A percentile compares a stretch with the other conserved stretches of the same genome.
Conservation (phyloP, 1,139 yeast genomes). For the Blastobotrys buckinghamii region DNA sequence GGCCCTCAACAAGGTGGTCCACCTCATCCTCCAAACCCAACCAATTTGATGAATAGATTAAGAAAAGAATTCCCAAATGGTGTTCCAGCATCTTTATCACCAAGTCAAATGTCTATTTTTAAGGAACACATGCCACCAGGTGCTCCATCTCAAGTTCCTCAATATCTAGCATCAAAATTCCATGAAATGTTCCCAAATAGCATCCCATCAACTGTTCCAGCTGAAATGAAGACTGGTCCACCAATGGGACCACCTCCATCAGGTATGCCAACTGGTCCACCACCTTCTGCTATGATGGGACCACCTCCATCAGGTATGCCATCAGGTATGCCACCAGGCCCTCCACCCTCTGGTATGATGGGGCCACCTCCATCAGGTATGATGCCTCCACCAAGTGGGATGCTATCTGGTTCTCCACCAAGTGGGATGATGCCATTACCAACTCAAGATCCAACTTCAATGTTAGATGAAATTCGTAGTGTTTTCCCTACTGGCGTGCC, state of each 20-base stretch:
- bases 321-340: not conserved
- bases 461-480: not conserved
- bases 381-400: not conserved
- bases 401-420: not conserved
- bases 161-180: not conserved
- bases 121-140: not conserved
- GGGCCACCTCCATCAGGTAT: no score
- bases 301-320: not conserved
- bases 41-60: not conserved
- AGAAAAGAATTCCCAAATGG: not conserved
- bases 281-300: not conserved
- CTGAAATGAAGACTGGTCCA: not conserved
- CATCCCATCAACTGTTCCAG: not conserved
- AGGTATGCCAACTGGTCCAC: not conserved
- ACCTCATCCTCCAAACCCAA: not conserved
- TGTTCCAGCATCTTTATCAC: not conserved
- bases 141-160: not conserved
- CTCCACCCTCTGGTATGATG: no score
- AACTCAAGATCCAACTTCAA: not conserved
- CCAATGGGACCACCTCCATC: not conserved
- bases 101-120: not conserved
- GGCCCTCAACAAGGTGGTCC: not conserved
- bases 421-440: not conserved
- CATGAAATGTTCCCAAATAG: not conserved
- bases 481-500: not conserved